Conservation (phyloP, 305 asterid genomes). For the Lippia alba region DNA sequence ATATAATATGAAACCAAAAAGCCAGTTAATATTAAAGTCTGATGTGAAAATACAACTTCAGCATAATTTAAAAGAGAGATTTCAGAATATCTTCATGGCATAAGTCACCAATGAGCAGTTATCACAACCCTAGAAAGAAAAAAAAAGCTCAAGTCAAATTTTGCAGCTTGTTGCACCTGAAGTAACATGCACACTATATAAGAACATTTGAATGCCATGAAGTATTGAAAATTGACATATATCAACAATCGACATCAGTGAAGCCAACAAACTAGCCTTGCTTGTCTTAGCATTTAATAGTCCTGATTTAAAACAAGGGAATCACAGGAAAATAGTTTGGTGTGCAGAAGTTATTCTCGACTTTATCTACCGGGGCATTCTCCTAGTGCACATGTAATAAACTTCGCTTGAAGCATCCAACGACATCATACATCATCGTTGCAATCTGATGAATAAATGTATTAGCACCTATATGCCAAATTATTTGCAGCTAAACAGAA, state of each 20-base stretch:
- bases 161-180: slow-evolving; percentile 29
- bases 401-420: slow-evolving; percentile 60
- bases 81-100: slow-evolving; percentile 51
- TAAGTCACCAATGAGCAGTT: slow-evolving; percentile 56
- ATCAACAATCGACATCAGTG: slow-evolving; percentile 15
- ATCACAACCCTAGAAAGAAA: slow-evolving; percentile 78
- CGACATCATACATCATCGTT: slow-evolving; percentile 83
- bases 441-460: slow-evolving; percentile 81
- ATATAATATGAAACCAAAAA: slow-evolving; percentile 17
- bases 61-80: slow-evolving; percentile 29
- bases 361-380: slow-evolving; percentile 49
- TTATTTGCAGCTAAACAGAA: slow-evolving; percentile 33
- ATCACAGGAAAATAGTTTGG: slow-evolving; percentile 37
- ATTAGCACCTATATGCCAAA: slow-evolving; percentile 57
- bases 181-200: slow-evolving; percentile 17
- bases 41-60: slow-evolving; percentile 27
- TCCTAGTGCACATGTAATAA: slow-evolving; percentile 51
- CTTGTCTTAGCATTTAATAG: slow-evolving; percentile 19
- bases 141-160: slow-evolving; percentile 48
- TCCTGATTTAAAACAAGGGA: slow-evolving; percentile 30
- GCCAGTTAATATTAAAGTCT: slow-evolving; percentile 21
- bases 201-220: slow-evolving; percentile 9
- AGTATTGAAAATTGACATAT: slow-evolving; percentile 27
- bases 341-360: slow-evolving; percentile 46
- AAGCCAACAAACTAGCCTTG: slow-evolving; percentile 22